Evolutionary conservation across 257 asterid genomes (phyloP), one percentile per base, ranked within the genome.

Genomic region (Paraleonurus japonicus): DNA sequence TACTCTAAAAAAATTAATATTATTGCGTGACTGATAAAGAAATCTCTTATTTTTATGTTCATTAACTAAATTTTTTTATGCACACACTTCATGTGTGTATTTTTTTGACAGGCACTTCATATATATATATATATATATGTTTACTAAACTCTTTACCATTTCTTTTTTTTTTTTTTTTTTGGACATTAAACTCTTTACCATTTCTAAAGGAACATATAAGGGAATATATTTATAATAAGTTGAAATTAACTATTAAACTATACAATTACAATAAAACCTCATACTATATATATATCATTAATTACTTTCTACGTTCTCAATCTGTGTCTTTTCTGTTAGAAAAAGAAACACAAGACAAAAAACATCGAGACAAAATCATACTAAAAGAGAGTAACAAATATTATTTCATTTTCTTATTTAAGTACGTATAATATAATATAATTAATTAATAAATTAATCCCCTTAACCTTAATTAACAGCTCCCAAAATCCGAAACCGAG

Each of bases 401-500:
- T 48, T 59, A 60, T 12, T 32, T 30, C 20, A 59, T 57, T 58
- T 53, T 9, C 59, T 73, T 71, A 65, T 64, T 39, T 13, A 43
- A 43, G 24, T 70, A 70, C 48, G 55, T 35, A 26, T 61, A 12
- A 35, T 47, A 19, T 61, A 26, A 16, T 32, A n/a, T n/a, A n/a
- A n/a, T 12, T 50, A 26, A 47, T 26, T 39, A 67, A 16, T 9
- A 8, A 35, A 55, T 20, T 16, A 32, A 22, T 12, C 39, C 39
- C 50, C 0, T 67, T 16, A 79, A n/a, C n/a, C n/a, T n/a, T n/a
- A n/a, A n/a, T n/a, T n/a, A n/a, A 76, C 54, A 69, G 48, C 80
- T 55, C 22, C 79, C 87, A 53, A 83, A 82, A 67, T 81, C 86
- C 43, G 83, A 64, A 72, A 82, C 81, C 27, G 85, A 75, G 80